Evolutionary conservation across 768 basidiomycete genomes (phyloP).

Genomic region (Porpolomopsis calyptriformis): DNA sequence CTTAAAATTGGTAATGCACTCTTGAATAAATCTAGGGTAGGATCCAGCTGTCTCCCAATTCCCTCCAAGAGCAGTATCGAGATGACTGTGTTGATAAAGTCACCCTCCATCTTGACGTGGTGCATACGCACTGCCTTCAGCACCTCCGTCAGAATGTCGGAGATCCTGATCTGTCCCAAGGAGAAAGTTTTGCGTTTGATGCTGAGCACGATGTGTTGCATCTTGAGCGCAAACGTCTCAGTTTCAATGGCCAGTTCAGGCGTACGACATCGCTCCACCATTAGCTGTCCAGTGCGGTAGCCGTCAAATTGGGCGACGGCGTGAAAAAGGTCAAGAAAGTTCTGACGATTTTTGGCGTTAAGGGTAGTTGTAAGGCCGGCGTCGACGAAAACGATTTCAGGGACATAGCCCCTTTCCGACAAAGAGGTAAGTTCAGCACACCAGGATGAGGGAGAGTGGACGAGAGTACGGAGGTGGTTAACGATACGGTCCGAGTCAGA

Average conservation of each 20-base stretch:
- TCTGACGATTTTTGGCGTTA: conserved; percentile 67
- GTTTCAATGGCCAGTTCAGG: conserved; percentile 85
- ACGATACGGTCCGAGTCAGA: conserved; percentile 57
- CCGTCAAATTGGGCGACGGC: conserved; percentile 97
- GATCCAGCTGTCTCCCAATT: conserved; percentile 90
- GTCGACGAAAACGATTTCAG: conserved; percentile 94
- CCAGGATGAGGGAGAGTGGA: conserved; percentile 57
- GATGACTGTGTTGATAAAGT: conserved; percentile 97
- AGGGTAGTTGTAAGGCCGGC: conserved; percentile 90
- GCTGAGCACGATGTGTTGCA: conserved; percentile 88
- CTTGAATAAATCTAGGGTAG: conserved; percentile 87
- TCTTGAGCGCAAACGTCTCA: conserved; percentile 94
- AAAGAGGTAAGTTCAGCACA: conserved; percentile 52
- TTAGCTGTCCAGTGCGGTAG: conserved; percentile 87
- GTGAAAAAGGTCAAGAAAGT: conserved; percentile 95
- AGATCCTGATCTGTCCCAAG: conserved; percentile 92
- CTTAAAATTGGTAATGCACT: conserved; percentile 89
- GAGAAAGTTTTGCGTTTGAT: conserved; percentile 97
- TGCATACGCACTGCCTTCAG: conserved; percentile 77
- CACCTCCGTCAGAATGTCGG: conserved; percentile 85
- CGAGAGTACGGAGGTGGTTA: conserved; percentile 52
- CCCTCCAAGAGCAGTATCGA: conserved; percentile 90
- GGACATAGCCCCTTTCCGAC: conserved; percentile 65
- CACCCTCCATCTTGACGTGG: conserved; percentile 97
- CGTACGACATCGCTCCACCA: conserved; percentile 89